Base-by-base conservation (phyloP, 352 stramenopile genomes). In the Phytophthora brassicae region DNA sequence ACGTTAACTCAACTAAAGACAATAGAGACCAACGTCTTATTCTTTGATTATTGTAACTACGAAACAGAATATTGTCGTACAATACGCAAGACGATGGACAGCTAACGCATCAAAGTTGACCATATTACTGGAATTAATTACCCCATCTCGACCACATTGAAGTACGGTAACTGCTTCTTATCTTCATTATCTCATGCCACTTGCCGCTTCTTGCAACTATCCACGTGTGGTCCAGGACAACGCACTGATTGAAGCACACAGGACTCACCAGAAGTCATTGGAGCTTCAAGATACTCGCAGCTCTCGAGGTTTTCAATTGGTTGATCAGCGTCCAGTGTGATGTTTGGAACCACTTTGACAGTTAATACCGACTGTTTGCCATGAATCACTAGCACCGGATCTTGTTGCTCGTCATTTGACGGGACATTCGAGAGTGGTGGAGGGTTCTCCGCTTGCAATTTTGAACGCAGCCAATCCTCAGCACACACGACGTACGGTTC, bases 251-350 rank as follows among this genome's bases (percentile, higher is more conserved):
- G 17, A 8, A 38, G 42, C 26, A 43, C 56, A 33, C 63, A 72
- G 3, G 35, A 26, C 36, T 72, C 54, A 2, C 56, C 68, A n/a
- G 68, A 68, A 20, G 68, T 66, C 68, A 80, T 70, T 0, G 72
- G 68, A 3, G 68, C 64, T 29, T 80, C 64, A 9, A 77, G 61
- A 59, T 72, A 70, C 52, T 72, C 64, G 51, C 72, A 80, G 17
- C n/a, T 20, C 16, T 57, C n/a, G 9, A 66, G 54, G 33, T 42
- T 6, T 33, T 31, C 8, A 44, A 67, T 42, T 13, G 52, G 23
- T 53, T 55, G 44, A 2, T 54, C 23, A 1, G 24, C 23, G 11
- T 63, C 55, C 2, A 36, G 22, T 17, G 11, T 33, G 1, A 46
- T 9, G 17, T 23, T 23, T n/a, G 67, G 45, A 46, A 58, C 13